Conservation (phyloP, 140 eudicot species). For the Stevia rebaudiana region DNA sequence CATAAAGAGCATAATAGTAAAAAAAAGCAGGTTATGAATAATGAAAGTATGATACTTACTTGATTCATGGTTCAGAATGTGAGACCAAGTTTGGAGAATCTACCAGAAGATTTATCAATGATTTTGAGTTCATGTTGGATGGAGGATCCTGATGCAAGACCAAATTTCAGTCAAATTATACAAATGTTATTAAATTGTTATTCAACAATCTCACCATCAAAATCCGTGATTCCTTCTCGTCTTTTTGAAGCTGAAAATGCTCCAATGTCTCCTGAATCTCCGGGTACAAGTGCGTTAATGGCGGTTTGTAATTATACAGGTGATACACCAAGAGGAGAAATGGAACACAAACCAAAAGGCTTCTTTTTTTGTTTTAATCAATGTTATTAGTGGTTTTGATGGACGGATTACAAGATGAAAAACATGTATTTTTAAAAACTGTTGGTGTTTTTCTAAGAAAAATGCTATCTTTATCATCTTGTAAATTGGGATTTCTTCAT, state of each 20-base stretch:
- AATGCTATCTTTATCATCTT: slow-evolving; percentile 34
- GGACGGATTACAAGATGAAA: slow-evolving; percentile 24
- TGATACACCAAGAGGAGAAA: slow-evolving; percentile 37
- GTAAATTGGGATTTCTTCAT: slow-evolving; percentile 25
- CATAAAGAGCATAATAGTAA: not conserved
- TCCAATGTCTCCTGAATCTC: slow-evolving; percentile 55
- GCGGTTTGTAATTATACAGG: slow-evolving; percentile 35
- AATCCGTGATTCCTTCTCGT: slow-evolving; percentile 38
- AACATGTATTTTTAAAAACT: slow-evolving; percentile 29
- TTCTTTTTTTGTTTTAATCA: slow-evolving; percentile 49
- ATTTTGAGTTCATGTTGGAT: slow-evolving; percentile 55
- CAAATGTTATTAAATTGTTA: slow-evolving; percentile 43
- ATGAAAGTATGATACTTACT: slow-evolving; percentile 9
- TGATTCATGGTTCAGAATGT: slow-evolving; percentile 36
- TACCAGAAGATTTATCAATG: slow-evolving; percentile 42
- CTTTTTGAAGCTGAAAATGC: slow-evolving; percentile 34
- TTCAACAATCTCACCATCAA: slow-evolving; percentile 37
- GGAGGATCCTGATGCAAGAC: slow-evolving; percentile 53
- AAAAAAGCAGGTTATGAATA: not conserved
- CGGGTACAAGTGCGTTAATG: slow-evolving; percentile 59
- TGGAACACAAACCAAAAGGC: slow-evolving; percentile 47
- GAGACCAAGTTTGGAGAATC: slow-evolving; percentile 48
- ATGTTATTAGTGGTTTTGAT: slow-evolving; percentile 33
- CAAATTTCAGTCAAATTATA: slow-evolving; percentile 49
- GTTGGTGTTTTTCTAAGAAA: slow-evolving; percentile 37